Conservation (phyloP, 805 yeast genomes). For the Priceomyces medius region DNA sequence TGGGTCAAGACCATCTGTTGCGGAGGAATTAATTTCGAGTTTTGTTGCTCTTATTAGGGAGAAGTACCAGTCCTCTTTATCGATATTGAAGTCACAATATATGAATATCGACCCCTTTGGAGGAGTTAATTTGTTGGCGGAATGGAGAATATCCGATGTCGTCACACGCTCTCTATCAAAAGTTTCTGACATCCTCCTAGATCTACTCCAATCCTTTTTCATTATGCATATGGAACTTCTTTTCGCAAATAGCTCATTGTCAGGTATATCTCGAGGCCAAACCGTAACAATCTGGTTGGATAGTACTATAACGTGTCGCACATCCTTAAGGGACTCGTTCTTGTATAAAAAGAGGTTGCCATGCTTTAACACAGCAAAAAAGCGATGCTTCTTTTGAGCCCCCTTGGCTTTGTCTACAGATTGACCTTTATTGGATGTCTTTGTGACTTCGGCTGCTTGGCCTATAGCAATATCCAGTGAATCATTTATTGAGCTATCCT, state of each 20-base stretch:
- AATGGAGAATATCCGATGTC: constrained; percentile 24
- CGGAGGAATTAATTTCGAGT: constrained; percentile 18
- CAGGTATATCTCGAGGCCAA: constrained; percentile 80
- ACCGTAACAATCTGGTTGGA: constrained; percentile 67
- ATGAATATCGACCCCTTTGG: constrained; percentile 53
- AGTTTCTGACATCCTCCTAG: constrained; percentile 19
- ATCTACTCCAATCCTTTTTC: constrained; percentile 40
- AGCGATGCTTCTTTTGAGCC: constrained; percentile 53
- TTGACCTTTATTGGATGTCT: constrained; percentile 7
- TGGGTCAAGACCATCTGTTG: constrained; percentile 39
- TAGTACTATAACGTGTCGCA: constrained; percentile 76
- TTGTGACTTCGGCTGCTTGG: constrained; percentile 4
- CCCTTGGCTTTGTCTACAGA: constrained; percentile 14
- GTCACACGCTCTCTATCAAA: constrained; percentile 19
- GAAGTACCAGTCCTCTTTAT: constrained; percentile 93
- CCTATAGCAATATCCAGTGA: background rate
- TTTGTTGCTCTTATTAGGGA: constrained; percentile 77
- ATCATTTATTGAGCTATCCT: constrained; percentile 13
- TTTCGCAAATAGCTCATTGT: constrained; percentile 78
- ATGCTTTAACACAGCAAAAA: constrained; percentile 73
- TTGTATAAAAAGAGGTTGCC: constrained; percentile 86
- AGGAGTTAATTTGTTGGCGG: constrained; percentile 20
- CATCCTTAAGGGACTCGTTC: constrained; percentile 62
- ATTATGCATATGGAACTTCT: constrained; percentile 75
- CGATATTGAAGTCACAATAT: constrained; percentile 73